Evolutionary conservation across 257 asterid species (phyloP), one percentile per base, ranked within the genome.

Genomic region (Solanum lycopersicoides): DNA sequence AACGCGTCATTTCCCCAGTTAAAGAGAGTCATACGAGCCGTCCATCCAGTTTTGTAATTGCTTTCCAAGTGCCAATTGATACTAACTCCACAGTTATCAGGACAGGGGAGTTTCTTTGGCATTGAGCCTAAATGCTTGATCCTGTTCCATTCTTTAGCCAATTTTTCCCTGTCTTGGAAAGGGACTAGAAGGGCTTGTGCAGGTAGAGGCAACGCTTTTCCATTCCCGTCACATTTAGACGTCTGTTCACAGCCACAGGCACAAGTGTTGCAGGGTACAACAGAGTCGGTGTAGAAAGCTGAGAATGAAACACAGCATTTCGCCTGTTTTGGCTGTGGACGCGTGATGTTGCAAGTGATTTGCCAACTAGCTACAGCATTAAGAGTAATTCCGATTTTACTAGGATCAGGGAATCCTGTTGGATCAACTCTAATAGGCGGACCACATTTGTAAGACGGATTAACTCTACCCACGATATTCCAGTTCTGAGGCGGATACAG

Each of bases 11-110:
- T 92, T 0, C 92, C 95, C 99, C 99, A 97, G 88, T 97, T 97
- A 93, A 97, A 97, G 8, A 97, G 92, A 4, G 99, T 97, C 76
- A 97, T 87, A 23, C 99, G 85, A 9, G 99, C 98, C 0, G 99
- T 92, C 98, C 98, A 97, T 32, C 99, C 98, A 39, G 42, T 88
- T 66, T 91, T 95, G 90, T 90, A 95, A 69, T 95, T 98, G 3
- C 96, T 92, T 41, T 97, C 98, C 1, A 97, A 63, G 89, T 97
- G 99, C 99, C 99, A 95, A 89, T 97, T 97, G 60, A 97, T 89
- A 92, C 96, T 95, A 63, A 97, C 95, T 4, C 98, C 99, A 80
- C 99, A 95, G 80, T 97, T 95, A 71, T 97, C 98, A 0, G 98
- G 97, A 84, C 99, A 97, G 0, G 99, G 99, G 79, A 92, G 68